These are phyloP conservation scores for Catunica adiposa DNA, from an alignment of 2,329 filamentous ascomycete genomes.

Conservation along the genomic window DNA sequence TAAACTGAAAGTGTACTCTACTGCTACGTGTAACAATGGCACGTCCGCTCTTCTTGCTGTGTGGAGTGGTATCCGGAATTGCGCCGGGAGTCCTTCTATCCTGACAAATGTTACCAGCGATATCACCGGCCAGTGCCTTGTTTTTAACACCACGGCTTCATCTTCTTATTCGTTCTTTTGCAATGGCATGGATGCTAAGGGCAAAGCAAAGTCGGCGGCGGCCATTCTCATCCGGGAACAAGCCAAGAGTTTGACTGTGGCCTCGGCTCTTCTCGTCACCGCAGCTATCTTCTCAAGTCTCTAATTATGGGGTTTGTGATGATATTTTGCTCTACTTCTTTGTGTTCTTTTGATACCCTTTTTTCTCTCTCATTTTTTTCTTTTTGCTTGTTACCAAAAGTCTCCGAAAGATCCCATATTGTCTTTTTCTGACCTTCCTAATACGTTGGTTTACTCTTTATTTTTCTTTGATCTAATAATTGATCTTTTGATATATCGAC, in stretches of 20 bases:
- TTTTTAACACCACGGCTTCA: conserved; percentile 11
- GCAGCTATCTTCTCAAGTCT: conserved; percentile 12
- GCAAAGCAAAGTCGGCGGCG: conserved; percentile 10
- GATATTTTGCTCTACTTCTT: neutral
- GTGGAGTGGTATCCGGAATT: conserved; percentile 41
- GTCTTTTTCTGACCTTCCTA: neutral
- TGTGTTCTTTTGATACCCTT: neutral
- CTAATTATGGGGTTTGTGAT: neutral
- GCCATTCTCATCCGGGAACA: conserved; percentile 7
- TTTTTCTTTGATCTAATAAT: conserved; percentile 2
- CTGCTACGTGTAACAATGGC: conserved; percentile 12
- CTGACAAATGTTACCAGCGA: conserved; percentile 33
- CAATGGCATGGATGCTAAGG: conserved; percentile 12
- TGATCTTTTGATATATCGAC: neutral
- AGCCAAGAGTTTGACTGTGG: conserved; percentile 9
- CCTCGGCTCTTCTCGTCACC: conserved; percentile 5
- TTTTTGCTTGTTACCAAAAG: neutral
- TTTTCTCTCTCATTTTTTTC: neutral
- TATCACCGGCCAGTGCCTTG: conserved; percentile 14
- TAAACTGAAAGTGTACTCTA: conserved; percentile 12
- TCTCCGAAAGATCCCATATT: neutral
- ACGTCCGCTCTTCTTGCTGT: conserved; percentile 18
- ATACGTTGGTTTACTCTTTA: neutral
- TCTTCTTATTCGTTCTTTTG: conserved; percentile 14
- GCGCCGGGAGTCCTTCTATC: conserved; percentile 58